Conservation (phyloP, 306 rosid species). For the Citrullus colocynthis region DNA sequence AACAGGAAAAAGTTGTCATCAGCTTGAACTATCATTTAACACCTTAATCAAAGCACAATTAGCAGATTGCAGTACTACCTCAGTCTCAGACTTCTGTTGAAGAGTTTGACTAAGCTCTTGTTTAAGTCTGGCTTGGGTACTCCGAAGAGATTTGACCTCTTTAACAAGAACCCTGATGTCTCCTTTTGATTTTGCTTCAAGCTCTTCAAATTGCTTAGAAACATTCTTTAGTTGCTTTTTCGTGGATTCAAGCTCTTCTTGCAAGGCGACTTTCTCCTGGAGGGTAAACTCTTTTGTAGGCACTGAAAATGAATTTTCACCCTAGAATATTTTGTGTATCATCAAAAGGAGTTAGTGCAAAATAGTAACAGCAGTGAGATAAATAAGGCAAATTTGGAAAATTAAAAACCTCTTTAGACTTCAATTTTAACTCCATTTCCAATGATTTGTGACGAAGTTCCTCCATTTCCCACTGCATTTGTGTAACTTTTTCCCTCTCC, state of each 20-base stretch:
- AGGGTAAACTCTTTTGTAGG: slow-evolving; percentile 23
- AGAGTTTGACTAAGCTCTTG: slow-evolving; percentile 46
- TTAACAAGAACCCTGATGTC: slow-evolving; percentile 82
- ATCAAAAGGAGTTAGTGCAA: slow-evolving; percentile 7
- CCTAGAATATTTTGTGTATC: slow-evolving; percentile 33
- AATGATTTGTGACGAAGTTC: slow-evolving; percentile 84
- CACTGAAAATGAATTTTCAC: slow-evolving; percentile 25
- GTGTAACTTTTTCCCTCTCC: slow-evolving; percentile 88
- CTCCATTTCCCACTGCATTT: slow-evolving; percentile 87
- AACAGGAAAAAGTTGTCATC: not conserved
- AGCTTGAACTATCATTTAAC: not conserved
- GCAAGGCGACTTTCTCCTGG: slow-evolving; percentile 35
- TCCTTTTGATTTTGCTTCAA: slow-evolving; percentile 82
- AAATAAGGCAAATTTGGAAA: not conserved
- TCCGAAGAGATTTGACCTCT: slow-evolving; percentile 92
- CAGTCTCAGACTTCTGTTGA: slow-evolving; percentile 24
- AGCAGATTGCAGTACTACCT: slow-evolving; percentile 22
- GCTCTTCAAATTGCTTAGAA: slow-evolving; percentile 62
- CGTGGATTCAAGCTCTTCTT: slow-evolving; percentile 40
- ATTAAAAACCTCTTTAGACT: slow-evolving; percentile 53
- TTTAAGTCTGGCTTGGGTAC: slow-evolving; percentile 48
- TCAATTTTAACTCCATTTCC: slow-evolving; percentile 83
- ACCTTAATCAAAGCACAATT: not conserved
- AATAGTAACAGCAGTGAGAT: slow-evolving; percentile 12
- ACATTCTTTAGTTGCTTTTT: slow-evolving; percentile 54